These are phyloP conservation scores for Tricharina praecox DNA, from an alignment of 495 filamentous ascomycete genomes.

Conservation along the genomic window DNA sequence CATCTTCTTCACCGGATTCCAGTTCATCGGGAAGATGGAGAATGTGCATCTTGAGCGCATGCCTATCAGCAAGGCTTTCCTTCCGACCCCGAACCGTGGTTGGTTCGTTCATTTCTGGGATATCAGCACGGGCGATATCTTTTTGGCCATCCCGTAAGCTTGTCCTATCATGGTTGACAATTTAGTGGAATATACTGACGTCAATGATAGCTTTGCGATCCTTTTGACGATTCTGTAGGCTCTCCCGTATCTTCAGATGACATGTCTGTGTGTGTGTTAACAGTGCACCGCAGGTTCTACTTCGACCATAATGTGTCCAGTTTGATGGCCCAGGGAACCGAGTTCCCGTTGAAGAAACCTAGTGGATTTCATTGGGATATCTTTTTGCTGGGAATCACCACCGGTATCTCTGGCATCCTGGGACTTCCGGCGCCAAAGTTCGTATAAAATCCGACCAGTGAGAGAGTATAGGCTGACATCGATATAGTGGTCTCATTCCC, in stretches of 20 bases:
- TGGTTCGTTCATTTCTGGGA: slow-evolving; percentile 91
- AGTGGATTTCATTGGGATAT: slow-evolving; percentile 95
- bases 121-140: slow-evolving; percentile 54
- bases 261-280: slow-evolving; percentile 33
- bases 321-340: slow-evolving; percentile 78
- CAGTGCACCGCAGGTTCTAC: slow-evolving; percentile 42
- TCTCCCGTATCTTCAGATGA: too few species aligned
- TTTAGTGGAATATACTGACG: neutral
- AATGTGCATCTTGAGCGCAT: slow-evolving; percentile 45
- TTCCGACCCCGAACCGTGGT: slow-evolving; percentile 55
- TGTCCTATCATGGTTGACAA: neutral
- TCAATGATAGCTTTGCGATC: slow-evolving; percentile 42
- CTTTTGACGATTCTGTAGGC: slow-evolving; percentile 67
- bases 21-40: slow-evolving; percentile 65
- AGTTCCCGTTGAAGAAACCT: slow-evolving; percentile 81
- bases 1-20: slow-evolving; percentile 76
- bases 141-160: slow-evolving; percentile 55
- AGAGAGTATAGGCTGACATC: neutral
- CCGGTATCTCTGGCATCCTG: slow-evolving; percentile 63
- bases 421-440: slow-evolving; percentile 75
- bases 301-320: slow-evolving; percentile 87
- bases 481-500: slow-evolving; percentile 51
- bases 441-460: neutral
- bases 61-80: slow-evolving; percentile 62
- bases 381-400: slow-evolving; percentile 80